phyloP scores from a whole-genome alignment of 225 moss, liverwort and hornwort species.

The Pseudoscleropodium purum region DNA sequence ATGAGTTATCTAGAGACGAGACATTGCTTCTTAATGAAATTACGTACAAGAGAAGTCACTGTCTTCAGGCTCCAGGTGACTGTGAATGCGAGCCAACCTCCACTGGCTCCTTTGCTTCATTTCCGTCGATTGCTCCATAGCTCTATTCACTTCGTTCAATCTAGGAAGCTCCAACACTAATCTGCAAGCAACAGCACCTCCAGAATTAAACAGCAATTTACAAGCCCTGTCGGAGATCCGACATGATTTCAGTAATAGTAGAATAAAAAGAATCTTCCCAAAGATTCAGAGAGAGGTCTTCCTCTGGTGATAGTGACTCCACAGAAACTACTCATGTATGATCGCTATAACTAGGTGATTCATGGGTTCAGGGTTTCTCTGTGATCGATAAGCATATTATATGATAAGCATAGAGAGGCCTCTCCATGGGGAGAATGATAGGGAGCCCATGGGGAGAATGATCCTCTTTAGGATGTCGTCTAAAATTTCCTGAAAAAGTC shows the following conservation, averaged over 20 bases:
- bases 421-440: not conserved
- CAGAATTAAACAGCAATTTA: not conserved
- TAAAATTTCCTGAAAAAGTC: not conserved
- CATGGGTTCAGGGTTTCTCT: not conserved
- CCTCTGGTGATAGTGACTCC: not conserved
- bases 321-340: not conserved
- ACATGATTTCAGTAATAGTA: not conserved
- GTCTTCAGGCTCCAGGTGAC: slow-evolving; percentile 44
- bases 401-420: not conserved
- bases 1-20: not conserved
- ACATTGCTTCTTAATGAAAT: not conserved
- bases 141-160: not conserved
- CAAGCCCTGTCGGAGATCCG: not conserved
- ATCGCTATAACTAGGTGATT: not conserved
- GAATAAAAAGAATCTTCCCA: not conserved
- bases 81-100: slow-evolving; percentile 48
- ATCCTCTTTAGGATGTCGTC: not conserved
- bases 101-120: slow-evolving; percentile 40
- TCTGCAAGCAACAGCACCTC: slow-evolving; percentile 5
- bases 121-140: slow-evolving; percentile 13
- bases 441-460: not conserved
- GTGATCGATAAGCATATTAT: not conserved
- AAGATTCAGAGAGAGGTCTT: not conserved
- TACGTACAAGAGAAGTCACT: slow-evolving; percentile 14
- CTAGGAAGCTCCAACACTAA: not conserved